Evolutionary conservation across 495 filamentous ascomycete genomes (phyloP), one percentile per base, ranked within the genome.

Genomic region (Podospora appendiculata): DNA sequence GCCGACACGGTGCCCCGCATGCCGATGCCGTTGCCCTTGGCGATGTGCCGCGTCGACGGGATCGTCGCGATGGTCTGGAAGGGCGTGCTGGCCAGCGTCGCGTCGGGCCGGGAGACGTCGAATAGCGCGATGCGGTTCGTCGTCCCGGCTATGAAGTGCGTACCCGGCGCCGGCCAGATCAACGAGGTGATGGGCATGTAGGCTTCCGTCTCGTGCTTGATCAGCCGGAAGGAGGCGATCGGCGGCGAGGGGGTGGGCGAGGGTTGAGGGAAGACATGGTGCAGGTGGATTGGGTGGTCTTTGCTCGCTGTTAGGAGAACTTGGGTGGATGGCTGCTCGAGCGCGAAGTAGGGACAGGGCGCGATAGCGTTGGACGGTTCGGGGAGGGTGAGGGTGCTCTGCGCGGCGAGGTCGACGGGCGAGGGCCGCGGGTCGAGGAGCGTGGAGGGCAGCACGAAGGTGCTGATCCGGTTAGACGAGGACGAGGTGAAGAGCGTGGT

Each of bases 1-100:
- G 87, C 82, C 3, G 84, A 86, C 1, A 96, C 73, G 41, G 87
- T 83, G 1, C 93, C 93, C 53, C 86, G 88, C 83, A 94, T 93
- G 8, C 89, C 89, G 10, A 86, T 70, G 12, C 84, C 84, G 14
- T 82, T 82, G 17, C 84, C 84, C 46, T 86, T 83, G 25, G 80
- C 71, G 47, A 85, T 77, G 60, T 86, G 85, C 8, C 81, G 73
- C 55, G 85, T 84, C n/a, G 83, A 85, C 3, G 86, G 83, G 25
- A 89, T 89, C 0, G 90, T 95, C 32, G 79, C 77, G 60, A 90
- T 73, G 47, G 73, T 67, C 3, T 72, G 53, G 0, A 88, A 47
- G 0, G 91, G 90, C 0, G 79, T 81, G 9, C 46, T 25, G 40
- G 5, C 32, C 1, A 59, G 44, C n/a, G 58, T 59, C 4, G 73